Conservation (phyloP, 106 monocot species). For the Platanthera guangdongensis region DNA sequence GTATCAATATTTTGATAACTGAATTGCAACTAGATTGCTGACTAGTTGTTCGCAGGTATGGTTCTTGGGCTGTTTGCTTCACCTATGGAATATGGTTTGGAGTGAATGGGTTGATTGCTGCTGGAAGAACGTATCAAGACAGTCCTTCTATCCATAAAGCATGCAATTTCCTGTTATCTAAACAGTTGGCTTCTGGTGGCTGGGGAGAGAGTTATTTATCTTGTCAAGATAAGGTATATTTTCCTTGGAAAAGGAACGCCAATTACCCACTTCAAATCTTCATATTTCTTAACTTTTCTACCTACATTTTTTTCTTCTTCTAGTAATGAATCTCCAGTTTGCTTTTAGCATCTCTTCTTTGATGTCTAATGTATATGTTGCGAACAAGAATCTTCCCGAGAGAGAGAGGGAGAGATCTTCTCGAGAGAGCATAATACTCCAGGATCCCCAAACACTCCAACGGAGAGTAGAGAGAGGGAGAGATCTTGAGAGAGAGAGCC, state of each 20-base stretch:
- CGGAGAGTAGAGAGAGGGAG: too few relatives aligned
- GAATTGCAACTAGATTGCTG: not conserved
- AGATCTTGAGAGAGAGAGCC: too few relatives aligned
- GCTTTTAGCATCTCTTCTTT: not conserved
- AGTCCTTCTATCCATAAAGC: conserved; percentile 56
- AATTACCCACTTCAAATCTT: not conserved
- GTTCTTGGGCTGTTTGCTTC: conserved; percentile 95
- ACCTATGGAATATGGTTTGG: conserved; percentile 94
- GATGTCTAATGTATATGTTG: not conserved
- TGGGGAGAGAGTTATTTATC: conserved; percentile 98
- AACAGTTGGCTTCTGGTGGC: conserved; percentile 83
- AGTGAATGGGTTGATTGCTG: conserved; percentile 63
- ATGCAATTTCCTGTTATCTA: conserved; percentile 86
- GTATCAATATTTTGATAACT: not conserved
- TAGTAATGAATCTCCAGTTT: not conserved
- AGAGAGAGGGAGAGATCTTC: too few relatives aligned
- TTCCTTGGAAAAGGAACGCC: not conserved
- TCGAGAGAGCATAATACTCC: too few relatives aligned
- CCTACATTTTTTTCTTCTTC: not conserved
- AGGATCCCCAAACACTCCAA: too few relatives aligned
- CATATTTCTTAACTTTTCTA: not conserved
- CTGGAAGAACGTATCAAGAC: conserved; percentile 58
- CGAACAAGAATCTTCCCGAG: not conserved
- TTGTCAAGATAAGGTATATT: conserved; percentile 71
- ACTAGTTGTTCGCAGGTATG: conserved; percentile 50